Evolutionary conservation across 345 rosid species (phyloP).

Genomic region (Eucalyptus cladocalyx): DNA sequence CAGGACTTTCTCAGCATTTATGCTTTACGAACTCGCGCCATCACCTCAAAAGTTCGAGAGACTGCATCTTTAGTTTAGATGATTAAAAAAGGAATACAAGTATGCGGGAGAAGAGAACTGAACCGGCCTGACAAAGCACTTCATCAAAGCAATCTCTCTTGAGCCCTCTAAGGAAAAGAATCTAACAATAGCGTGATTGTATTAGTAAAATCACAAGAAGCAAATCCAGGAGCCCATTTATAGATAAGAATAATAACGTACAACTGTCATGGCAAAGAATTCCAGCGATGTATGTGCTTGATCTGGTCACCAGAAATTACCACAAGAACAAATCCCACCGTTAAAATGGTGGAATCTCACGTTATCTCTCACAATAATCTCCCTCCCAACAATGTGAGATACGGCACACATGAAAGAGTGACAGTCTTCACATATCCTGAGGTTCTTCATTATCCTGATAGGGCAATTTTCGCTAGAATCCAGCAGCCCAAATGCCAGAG

Average conservation of each 20-base stretch:
- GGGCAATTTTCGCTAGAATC: constrained; percentile 13
- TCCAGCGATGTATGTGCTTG: neutral
- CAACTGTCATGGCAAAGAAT: neutral
- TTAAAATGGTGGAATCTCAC: constrained; percentile 71
- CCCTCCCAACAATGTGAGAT: constrained; percentile 35
- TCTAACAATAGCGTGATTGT: neutral
- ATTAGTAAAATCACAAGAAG: neutral
- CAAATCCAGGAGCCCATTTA: neutral
- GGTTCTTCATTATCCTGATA: constrained; percentile 59
- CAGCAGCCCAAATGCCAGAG: constrained; percentile 57
- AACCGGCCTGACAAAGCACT: neutral
- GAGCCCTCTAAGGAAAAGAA: neutral
- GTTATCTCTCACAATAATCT: constrained; percentile 59
- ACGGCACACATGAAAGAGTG: constrained; percentile 49
- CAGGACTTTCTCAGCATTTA: neutral
- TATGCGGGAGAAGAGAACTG: neutral
- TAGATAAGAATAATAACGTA: neutral
- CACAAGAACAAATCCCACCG: constrained; percentile 62
- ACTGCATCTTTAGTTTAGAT: neutral
- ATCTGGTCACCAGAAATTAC: constrained; percentile 51
- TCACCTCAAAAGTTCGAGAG: neutral
- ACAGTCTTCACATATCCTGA: constrained; percentile 72
- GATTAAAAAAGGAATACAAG: neutral
- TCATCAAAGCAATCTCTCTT: neutral
- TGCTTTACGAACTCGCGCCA: neutral